Conservation (phyloP, 306 rosid species). For the Trichosanthes truncata region DNA sequence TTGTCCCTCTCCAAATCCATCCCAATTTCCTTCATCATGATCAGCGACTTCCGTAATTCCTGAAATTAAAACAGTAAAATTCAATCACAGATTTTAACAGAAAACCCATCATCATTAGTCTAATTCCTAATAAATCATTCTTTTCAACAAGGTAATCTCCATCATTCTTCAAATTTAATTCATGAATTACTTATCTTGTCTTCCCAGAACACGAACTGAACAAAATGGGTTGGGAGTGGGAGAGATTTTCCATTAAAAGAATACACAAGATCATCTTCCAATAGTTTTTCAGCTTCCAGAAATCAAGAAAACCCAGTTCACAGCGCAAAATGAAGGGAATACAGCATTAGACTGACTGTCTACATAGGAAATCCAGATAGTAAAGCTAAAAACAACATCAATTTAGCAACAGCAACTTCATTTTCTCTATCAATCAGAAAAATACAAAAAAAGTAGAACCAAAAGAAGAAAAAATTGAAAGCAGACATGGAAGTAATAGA, state of each 20-base stretch:
- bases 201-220: background rate
- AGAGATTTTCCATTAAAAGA: background rate
- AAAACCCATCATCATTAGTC: background rate
- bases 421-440: background rate
- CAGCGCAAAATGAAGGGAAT: background rate
- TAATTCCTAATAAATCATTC: background rate
- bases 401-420: background rate
- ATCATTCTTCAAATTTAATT: background rate
- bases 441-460: background rate
- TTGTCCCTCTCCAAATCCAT: constrained; percentile 65
- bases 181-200: background rate
- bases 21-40: constrained; percentile 59
- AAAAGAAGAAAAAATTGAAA: background rate
- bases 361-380: background rate
- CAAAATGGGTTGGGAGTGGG: background rate
- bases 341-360: background rate
- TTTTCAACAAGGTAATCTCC: background rate
- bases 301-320: background rate
- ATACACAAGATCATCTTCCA: background rate
- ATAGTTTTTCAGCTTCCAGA: too few species aligned
- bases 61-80: constrained; percentile 21
- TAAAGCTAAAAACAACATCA: background rate
- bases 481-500: background rate
- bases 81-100: background rate
- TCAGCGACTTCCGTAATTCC: constrained; percentile 49